phyloP scores from a whole-genome alignment of 306 rosid species.

The Albizia julibrissin region DNA sequence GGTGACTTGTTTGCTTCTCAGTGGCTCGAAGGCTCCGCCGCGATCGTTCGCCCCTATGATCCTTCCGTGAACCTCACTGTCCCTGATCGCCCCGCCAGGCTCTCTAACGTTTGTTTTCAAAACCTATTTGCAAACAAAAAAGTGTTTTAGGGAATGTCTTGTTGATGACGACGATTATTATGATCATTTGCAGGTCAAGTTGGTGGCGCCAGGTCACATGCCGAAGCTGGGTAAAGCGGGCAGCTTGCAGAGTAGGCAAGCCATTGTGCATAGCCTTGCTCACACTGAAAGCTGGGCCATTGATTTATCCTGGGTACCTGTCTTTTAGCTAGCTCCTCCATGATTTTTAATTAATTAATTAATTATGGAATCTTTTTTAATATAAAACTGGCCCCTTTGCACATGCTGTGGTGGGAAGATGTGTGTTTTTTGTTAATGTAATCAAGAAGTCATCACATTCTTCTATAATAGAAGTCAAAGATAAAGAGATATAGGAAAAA shows the following conservation, averaged over 20 bases:
- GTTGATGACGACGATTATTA: not conserved
- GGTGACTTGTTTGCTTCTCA: conserved; percentile 65
- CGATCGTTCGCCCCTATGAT: conserved; percentile 51
- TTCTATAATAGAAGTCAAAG: not conserved
- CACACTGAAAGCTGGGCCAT: conserved; percentile 96
- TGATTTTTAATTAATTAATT: not conserved
- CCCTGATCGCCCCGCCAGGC: conserved; percentile 88
- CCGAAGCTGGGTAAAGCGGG: conserved; percentile 96
- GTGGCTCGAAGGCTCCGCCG: conserved; percentile 63
- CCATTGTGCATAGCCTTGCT: conserved; percentile 81
- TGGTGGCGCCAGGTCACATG: conserved; percentile 79
- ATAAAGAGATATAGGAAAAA: not conserved
- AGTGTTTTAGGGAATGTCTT: conserved; percentile 42
- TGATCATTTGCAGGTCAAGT: conserved; percentile 51
- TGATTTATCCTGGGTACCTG: conserved; percentile 84
- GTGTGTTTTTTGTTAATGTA: not conserved
- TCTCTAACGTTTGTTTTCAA: conserved; percentile 42
- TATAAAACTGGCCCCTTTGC: not conserved
- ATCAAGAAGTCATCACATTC: not conserved
- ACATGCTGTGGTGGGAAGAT: not conserved
- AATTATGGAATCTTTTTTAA: not conserved
- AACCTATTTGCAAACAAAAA: not conserved
- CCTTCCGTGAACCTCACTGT: conserved; percentile 45
- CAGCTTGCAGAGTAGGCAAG: conserved; percentile 86
- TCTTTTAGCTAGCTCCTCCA: not conserved